Evolutionary conservation across 192 early-diverging fungal genomes (phyloP).

Genomic region (Chytriomyces sp.): DNA sequence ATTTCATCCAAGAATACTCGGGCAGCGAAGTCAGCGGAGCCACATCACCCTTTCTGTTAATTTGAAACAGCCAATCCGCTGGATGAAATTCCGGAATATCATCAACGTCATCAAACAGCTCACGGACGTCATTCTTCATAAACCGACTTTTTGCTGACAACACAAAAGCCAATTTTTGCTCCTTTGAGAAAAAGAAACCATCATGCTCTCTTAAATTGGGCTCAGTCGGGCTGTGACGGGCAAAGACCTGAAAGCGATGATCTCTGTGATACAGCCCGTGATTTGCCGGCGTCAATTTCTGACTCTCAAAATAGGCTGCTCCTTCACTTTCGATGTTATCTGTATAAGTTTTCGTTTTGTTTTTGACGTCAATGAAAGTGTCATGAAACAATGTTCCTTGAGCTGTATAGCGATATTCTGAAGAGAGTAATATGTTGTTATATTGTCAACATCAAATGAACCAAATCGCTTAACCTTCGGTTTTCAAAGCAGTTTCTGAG

Average conservation of each 20-base stretch:
- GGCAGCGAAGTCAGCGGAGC: background rate
- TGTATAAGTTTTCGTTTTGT: background rate
- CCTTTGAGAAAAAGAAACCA: constrained; percentile 1
- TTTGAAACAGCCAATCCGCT: background rate
- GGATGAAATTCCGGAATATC: background rate
- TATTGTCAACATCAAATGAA: background rate
- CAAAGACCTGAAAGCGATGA: background rate
- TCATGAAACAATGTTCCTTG: background rate
- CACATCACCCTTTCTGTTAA: background rate
- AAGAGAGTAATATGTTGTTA: background rate
- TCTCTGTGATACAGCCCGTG: constrained; percentile 9
- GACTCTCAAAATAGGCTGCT: background rate
- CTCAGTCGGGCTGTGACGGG: background rate
- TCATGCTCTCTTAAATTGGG: background rate
- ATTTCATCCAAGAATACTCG: background rate
- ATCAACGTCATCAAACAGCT: background rate
- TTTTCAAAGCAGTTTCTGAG: background rate
- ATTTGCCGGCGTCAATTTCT: background rate
- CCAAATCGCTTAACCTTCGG: background rate
- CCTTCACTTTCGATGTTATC: constrained; percentile 1
- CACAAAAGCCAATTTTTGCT: background rate
- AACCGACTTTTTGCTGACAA: background rate
- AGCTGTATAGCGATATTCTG: background rate
- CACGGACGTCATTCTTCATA: background rate
- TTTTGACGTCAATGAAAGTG: background rate